Base-by-base conservation (phyloP, 2,329 filamentous ascomycete species). In the Trichothecium sympodiale region DNA sequence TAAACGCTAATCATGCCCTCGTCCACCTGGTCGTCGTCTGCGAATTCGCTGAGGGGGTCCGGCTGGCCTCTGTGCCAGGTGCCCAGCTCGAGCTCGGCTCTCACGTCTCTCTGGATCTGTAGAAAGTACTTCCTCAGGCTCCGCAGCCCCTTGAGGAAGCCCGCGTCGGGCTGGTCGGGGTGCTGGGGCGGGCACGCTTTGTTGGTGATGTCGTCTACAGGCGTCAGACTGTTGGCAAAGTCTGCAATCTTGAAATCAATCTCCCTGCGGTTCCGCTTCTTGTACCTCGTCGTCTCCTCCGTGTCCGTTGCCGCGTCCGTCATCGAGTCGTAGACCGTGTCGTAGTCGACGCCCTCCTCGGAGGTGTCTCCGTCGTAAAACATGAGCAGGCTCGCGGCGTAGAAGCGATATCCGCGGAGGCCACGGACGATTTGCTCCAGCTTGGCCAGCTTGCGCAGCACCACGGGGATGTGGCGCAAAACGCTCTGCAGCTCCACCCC, bases 231-330 rank as follows among this genome's bases (percentile, higher is more conserved):
- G 55, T 98, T 98, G 43, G 91, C 91, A 62, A 98, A 98, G 58
- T 98, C 91, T 38, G 94, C 89, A 56, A 98, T 93, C 60, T 95
- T 95, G 61, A 98, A 79, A 56, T 94, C 84, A 52, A 94, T 88
- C 45, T 79, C 71, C 32, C 66, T 64, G 40, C 64, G 65, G 41
- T 65, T 73, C 51, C 53, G 69, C 50, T 58, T 64, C 46, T 43
- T 64, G 53, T 43, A 62, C 51, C 55, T 70, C 34, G 54, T 49
- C n/a, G 51, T 50, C 36, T 77, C 72, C 46, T 77, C 73, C 2
- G 67, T 68, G 43, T 77, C 73, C 0, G 73, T 77, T 4, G 66
- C 65, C 20, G 65, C 64, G 45, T 77, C 73, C 0, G 73, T 77
- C 3, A 70, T 70, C 3, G 71, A 77, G 38, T 76, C 71, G 13